A percentile compares a stretch with the other conserved stretches of the same genome.
Conservation (phyloP, 1,139 yeast genomes). For the Pichia terricola region DNA sequence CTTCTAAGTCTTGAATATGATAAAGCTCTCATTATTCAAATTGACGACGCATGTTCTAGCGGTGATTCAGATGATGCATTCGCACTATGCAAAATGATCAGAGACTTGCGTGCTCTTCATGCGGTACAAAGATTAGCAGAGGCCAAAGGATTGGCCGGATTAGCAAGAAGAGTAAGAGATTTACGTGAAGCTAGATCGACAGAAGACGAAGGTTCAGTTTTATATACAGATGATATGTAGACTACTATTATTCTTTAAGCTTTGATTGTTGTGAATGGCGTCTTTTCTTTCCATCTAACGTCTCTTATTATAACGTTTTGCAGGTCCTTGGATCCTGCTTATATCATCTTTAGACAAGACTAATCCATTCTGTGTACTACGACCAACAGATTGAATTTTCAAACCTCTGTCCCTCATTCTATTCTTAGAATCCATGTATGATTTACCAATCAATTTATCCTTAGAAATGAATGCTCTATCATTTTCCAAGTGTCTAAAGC, state of each 20-base stretch:
- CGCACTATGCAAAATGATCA: slow-evolving; percentile 59
- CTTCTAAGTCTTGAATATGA: slow-evolving; percentile 51
- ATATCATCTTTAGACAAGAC: slow-evolving; percentile 66
- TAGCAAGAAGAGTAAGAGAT: slow-evolving; percentile 61
- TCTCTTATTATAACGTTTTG: not conserved
- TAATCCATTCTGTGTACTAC: slow-evolving; percentile 72
- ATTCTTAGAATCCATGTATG: slow-evolving; percentile 20
- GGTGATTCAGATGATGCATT: slow-evolving; percentile 57
- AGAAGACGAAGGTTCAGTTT: slow-evolving; percentile 16
- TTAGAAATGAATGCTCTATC: slow-evolving; percentile 46
- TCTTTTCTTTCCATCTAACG: no score
- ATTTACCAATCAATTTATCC: slow-evolving; percentile 51
- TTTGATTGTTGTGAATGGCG: no score
- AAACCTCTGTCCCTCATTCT: slow-evolving; percentile 64
- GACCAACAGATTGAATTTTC: slow-evolving; percentile 64
- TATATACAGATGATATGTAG: not conserved
- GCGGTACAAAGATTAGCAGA: slow-evolving; percentile 84
- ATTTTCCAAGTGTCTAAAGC: slow-evolving; percentile 41
- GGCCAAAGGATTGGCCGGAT: slow-evolving; percentile 54
- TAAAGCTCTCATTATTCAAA: slow-evolving; percentile 61
- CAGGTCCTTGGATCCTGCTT: slow-evolving; percentile 29
- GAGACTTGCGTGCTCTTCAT: slow-evolving; percentile 66
- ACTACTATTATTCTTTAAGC: no score
- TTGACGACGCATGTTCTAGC: slow-evolving; percentile 70
- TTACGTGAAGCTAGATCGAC: slow-evolving; percentile 50